Conservation (phyloP, 1,284 basidiomycete genomes). For the Sanguinoderma infundibulare region DNA sequence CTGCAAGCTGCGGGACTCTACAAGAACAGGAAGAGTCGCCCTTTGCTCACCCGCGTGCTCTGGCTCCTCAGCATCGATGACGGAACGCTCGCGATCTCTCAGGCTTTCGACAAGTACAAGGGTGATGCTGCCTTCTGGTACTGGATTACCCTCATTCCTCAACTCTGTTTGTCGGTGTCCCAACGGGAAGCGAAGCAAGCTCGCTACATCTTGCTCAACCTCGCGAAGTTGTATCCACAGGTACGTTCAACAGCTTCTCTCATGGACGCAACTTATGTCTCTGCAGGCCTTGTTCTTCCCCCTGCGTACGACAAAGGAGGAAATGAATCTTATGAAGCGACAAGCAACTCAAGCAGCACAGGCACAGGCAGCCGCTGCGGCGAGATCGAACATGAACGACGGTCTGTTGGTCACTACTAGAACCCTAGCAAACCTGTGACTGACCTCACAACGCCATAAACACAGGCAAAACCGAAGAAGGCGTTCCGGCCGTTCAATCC, state of each 20-base stretch:
- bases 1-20: slow-evolving; percentile 96
- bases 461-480: slow-evolving; percentile 9
- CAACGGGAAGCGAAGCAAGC: slow-evolving; percentile 95
- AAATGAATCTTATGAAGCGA: slow-evolving; percentile 67
- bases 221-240: slow-evolving; percentile 95
- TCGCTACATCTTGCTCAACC: slow-evolving; percentile 85
- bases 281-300: slow-evolving; percentile 93
- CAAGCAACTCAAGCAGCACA: slow-evolving; percentile 28
- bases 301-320: slow-evolving; percentile 90
- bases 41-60: slow-evolving; percentile 89
- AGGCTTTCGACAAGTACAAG: slow-evolving; percentile 95
- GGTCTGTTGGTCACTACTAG: neutral
- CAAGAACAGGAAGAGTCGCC: slow-evolving; percentile 94
- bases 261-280: slow-evolving; percentile 5
- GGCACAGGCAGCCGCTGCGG: slow-evolving; percentile 40
- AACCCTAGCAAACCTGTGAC: neutral
- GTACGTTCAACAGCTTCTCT: slow-evolving; percentile 45
- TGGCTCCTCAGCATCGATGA: slow-evolving; percentile 99
- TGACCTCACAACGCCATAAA: too few relatives aligned
- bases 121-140: slow-evolving; percentile 98
- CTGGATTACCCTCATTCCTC: slow-evolving; percentile 98
- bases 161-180: slow-evolving; percentile 90
- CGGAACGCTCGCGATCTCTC: slow-evolving; percentile 72
- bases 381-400: slow-evolving; percentile 11
- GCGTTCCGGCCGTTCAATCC: neutral